Conservation (phyloP, 306 rosid genomes). For the Astragalus glycyphyllos region DNA sequence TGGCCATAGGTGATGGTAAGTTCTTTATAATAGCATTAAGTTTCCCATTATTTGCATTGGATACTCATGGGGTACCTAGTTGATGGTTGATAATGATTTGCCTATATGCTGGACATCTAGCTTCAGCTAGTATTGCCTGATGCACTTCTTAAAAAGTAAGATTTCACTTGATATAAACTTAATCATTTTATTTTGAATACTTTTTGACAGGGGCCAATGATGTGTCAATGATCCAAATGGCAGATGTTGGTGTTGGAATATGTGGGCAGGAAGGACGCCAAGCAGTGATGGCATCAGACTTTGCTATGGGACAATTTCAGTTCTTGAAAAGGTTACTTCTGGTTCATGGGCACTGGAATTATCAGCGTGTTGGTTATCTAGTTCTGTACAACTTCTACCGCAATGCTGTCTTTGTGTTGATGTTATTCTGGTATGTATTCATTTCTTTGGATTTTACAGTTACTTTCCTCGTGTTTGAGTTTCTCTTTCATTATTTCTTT, state of each 20-base stretch:
- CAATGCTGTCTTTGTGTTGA: conserved; percentile 95
- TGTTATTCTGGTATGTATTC: conserved; percentile 89
- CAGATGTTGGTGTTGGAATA: conserved; percentile 99
- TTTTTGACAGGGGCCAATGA: conserved; percentile 88
- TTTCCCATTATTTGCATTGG: conserved; percentile 27
- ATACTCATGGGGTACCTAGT: conserved; percentile 18
- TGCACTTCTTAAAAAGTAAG: conserved; percentile 26
- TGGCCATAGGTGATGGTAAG: conserved; percentile 98
- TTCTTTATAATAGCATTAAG: conserved; percentile 29
- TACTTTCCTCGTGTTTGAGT: conserved; percentile 13
- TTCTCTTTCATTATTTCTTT: conserved; percentile 7
- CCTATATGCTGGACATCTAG: conserved; percentile 7
- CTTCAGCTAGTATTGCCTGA: conserved; percentile 32
- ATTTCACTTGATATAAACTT: conserved; percentile 31
- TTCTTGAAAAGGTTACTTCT: conserved; percentile 82
- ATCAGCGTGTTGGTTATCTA: conserved; percentile 94
- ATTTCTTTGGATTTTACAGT: conserved; percentile 37
- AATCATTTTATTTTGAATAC: conserved; percentile 22
- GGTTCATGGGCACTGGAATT: conserved; percentile 99
- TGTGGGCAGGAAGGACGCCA: conserved; percentile 99
- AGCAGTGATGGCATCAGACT: conserved; percentile 99
- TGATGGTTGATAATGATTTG: conserved; percentile 25
- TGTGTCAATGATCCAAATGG: conserved; percentile 99
- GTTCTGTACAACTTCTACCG: conserved; percentile 97
- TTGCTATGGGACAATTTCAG: conserved; percentile 98